Evolutionary conservation across 768 basidiomycete species (phyloP).

Genomic region (Hypholoma sublateritium): DNA sequence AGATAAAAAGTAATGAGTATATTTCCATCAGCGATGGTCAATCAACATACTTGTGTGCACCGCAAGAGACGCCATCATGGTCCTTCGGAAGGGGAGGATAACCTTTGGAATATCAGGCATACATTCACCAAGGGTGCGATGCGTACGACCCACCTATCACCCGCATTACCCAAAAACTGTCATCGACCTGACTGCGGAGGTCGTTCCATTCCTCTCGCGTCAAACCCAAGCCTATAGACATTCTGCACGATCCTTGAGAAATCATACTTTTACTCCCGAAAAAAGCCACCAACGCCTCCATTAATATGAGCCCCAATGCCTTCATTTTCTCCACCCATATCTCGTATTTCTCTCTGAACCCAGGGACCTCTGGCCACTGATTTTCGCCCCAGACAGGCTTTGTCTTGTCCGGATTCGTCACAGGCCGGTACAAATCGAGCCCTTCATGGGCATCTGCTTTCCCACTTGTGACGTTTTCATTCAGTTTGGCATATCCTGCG

Average conservation of each 20-base stretch:
- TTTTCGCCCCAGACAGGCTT: conserved; percentile 82
- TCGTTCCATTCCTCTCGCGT: conserved; percentile 65
- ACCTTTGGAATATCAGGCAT: conserved; percentile 37
- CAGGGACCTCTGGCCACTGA: conserved; percentile 71
- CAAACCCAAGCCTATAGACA: conserved; percentile 82
- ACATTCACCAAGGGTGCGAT: not conserved
- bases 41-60: conserved; percentile 73
- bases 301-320: conserved; percentile 71
- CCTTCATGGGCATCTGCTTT: conserved; percentile 86
- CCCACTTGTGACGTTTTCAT: conserved; percentile 85
- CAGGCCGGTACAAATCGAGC: conserved; percentile 79
- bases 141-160: conserved; percentile 56
- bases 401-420: conserved; percentile 65
- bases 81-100: conserved; percentile 85
- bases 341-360: conserved; percentile 66
- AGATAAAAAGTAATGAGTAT: not conserved
- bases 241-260: conserved; percentile 42
- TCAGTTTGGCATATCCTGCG: conserved; percentile 75
- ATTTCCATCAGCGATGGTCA: not conserved
- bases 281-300: conserved; percentile 71
- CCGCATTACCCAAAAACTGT: conserved; percentile 90
- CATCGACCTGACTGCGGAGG: conserved; percentile 68
- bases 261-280: not conserved
- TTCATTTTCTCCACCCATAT: conserved; percentile 88
- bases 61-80: conserved; percentile 85